Conservation (phyloP, 371 early-diverging fungal species). For the Sporodiniella umbellata region DNA sequence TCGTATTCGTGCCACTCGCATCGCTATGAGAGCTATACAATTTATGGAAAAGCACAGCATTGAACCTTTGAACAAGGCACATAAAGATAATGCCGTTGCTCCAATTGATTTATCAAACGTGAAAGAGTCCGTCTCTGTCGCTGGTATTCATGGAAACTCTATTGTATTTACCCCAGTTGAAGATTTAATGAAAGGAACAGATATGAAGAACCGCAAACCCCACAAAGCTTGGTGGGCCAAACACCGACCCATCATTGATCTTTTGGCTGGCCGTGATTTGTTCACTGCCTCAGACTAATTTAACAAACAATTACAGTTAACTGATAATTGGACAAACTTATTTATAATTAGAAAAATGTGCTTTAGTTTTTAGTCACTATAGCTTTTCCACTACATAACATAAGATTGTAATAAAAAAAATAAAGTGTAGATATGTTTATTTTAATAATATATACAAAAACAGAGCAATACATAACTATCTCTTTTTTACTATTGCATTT, state of each 20-base stretch:
- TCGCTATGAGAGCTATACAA: constrained; percentile 72
- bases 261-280: constrained; percentile 33
- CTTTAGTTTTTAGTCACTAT: not conserved
- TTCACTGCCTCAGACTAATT: constrained; percentile 4
- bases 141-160: constrained; percentile 81
- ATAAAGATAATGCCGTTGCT: constrained; percentile 18
- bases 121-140: constrained; percentile 68
- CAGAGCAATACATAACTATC: too few species aligned
- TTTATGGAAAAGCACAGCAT: constrained; percentile 52
- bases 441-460: too few species aligned
- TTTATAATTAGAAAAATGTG: too few species aligned
- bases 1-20: constrained; percentile 87
- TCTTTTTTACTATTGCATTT: too few species aligned
- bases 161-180: constrained; percentile 73
- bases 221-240: constrained; percentile 80
- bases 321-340: too few species aligned
- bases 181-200: constrained; percentile 65
- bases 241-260: constrained; percentile 44
- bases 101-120: constrained; percentile 64
- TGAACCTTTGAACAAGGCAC: constrained; percentile 28
- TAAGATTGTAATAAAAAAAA: not conserved
- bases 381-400: not conserved
- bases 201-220: constrained; percentile 76
- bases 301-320: too few species aligned
- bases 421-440: too few species aligned